Evolutionary conservation across 768 basidiomycete species (phyloP).

Genomic region (Phlegmacium glaucopus): DNA sequence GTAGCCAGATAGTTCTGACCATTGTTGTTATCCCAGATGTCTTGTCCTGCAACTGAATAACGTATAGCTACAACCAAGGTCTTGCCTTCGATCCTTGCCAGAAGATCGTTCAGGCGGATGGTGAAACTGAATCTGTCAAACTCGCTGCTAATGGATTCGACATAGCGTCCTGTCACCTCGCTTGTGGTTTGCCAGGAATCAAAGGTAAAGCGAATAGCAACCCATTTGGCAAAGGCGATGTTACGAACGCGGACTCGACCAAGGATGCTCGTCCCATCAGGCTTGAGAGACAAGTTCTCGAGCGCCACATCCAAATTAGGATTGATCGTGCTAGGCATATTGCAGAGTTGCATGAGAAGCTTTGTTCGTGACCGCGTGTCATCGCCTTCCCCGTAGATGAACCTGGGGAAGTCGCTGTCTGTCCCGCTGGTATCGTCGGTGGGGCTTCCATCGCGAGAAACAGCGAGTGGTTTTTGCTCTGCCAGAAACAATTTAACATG

Average conservation of each 20-base stretch:
- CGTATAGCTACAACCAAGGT: constrained; percentile 76
- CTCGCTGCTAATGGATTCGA: constrained; percentile 38
- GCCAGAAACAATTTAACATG: constrained; percentile 93
- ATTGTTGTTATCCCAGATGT: constrained; percentile 92
- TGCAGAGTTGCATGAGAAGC: constrained; percentile 61
- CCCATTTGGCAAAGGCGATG: constrained; percentile 81
- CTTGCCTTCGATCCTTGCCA: constrained; percentile 78
- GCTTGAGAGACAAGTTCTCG: constrained; percentile 50
- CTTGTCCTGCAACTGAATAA: constrained; percentile 64
- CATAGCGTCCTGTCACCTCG: constrained; percentile 81
- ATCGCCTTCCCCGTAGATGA: constrained; percentile 49
- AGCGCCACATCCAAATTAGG: constrained; percentile 45
- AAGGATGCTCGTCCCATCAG: constrained; percentile 52
- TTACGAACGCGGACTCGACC: constrained; percentile 82
- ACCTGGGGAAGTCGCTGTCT: constrained; percentile 73
- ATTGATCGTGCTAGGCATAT: constrained; percentile 53
- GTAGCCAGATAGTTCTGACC: constrained; percentile 76
- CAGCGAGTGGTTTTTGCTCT: constrained; percentile 92
- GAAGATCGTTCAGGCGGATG: constrained; percentile 75
- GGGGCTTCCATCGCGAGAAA: constrained; percentile 87
- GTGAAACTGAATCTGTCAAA: constrained; percentile 77
- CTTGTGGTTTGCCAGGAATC: constrained; percentile 96
- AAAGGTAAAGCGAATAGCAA: constrained; percentile 88
- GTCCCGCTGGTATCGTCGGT: constrained; percentile 78
- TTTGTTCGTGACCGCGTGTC: constrained; percentile 28